Evolutionary conservation across 257 asterid species (phyloP).

Genomic region (Lantana camara): DNA sequence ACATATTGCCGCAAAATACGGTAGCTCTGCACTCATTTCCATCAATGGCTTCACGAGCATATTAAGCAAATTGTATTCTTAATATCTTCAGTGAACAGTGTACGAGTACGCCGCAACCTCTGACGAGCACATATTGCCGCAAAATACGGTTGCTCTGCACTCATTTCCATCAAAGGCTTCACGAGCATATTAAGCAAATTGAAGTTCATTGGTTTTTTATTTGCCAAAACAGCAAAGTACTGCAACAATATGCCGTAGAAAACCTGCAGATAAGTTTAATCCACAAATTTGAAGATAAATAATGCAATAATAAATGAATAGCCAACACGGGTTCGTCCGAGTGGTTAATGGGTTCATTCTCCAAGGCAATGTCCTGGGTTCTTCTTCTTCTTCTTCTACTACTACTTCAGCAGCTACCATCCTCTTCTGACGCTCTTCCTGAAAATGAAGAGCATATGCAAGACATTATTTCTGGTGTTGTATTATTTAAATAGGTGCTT

Average conservation of each 20-base stretch:
- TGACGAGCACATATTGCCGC: slow-evolving; percentile 98
- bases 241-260: slow-evolving; percentile 89
- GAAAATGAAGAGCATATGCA: slow-evolving; percentile 27
- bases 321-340: too few species aligned
- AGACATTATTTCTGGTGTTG: slow-evolving; percentile 16
- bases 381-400: slow-evolving; percentile 66
- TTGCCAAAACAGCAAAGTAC: slow-evolving; percentile 87
- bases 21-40: slow-evolving; percentile 94
- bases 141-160: slow-evolving; percentile 91
- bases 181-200: slow-evolving; percentile 71
- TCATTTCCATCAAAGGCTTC: slow-evolving; percentile 91
- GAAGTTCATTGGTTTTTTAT: slow-evolving; percentile 67
- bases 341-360: too few species aligned
- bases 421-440: slow-evolving; percentile 93
- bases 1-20: slow-evolving; percentile 95
- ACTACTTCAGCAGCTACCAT: slow-evolving; percentile 70
- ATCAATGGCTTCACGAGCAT: slow-evolving; percentile 83
- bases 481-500: slow-evolving; percentile 3
- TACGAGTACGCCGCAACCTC: slow-evolving; percentile 64
- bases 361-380: too few species aligned
- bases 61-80: slow-evolving; percentile 67
- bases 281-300: slow-evolving; percentile 4
- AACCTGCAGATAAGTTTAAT: slow-evolving; percentile 49
- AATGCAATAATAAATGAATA: slow-evolving; percentile 22
- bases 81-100: slow-evolving; percentile 65